Evolutionary conservation across 2,329 filamentous ascomycete genomes (phyloP), one percentile per base, ranked within the genome.

Genomic region (Sporothrix schenckii): DNA sequence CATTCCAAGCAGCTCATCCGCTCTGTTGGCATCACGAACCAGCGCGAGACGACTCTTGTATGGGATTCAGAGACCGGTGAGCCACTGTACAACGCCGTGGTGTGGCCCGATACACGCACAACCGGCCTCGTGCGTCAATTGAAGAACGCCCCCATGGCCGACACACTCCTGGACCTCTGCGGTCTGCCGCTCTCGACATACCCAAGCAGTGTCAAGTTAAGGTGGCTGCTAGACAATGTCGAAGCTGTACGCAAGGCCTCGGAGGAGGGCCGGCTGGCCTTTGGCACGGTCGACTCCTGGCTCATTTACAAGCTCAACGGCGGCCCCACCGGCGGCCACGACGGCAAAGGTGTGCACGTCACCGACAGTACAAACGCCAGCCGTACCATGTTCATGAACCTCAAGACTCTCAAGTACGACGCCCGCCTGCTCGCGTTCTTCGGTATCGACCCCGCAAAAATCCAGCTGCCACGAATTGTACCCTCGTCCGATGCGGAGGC

Each of bases 311-410:
- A 90, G 75, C 86, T 97, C 66, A 93, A 96, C 76, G 92, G 92
- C 70, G 90, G 91, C 66, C 84, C 83, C 44, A 84, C 87, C 71
- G 87, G 85, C 67, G 81, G 82, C 70, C 77, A 75, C n/a, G 70
- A 66, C 53, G 60, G 54, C 53, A 77, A 76, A 19, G 86, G 88
- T 65, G 80, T 93, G 56, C 89, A 92, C 77, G 92, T 97, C 71
- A 95, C 93, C 0, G 93, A 97, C 79, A 88, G 90, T 63, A 93
- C 92, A 72, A 97, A 97, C 78, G 93, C 93, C 24, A 94, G 91
- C 68, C 85, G 93, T 77, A 97, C 93, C 72, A 96, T 97, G 93
- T 95, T 97, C 80, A 94, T 97, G 90, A 93, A 97, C 80, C 84
- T 97, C 69, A 86, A 89, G 75, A 94, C 89, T 13, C 84, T 93